Evolutionary conservation across 2,329 filamentous ascomycete species (phyloP), one percentile per base, ranked within the genome.

Genomic region (Paraphoma chrysanthemicola): DNA sequence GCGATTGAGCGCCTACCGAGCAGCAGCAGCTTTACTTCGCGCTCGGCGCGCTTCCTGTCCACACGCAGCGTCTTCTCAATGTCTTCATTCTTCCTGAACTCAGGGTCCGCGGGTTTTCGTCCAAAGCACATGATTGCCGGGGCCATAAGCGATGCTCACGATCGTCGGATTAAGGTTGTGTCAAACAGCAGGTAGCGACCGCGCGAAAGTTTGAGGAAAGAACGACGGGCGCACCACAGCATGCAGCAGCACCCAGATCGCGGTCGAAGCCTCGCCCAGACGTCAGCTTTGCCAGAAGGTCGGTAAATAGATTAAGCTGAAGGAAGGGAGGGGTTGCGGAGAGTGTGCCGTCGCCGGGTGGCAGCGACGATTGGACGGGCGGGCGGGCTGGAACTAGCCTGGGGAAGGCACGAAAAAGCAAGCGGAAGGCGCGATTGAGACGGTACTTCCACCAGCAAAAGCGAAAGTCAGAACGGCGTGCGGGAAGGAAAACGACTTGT

Each of bases 11-110:
- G 52, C 86, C 64, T 85, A 97, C 94, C 94, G 63, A 99, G 85
- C 66, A 99, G 83, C 67, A 99, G 82, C 63, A 99, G 88, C 84
- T 98, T 99, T 72, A 98, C 92, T 74, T 97, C 93, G 73, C 90
- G 90, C 54, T 90, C 82, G 83, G 95, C 84, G 66, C 85, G 85
- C 85, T 95, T 97, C 81, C 94, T 92, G 81, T 98, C 95, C 68
- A 88, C 86, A 60, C 91, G 90, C 69, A 99, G 86, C 70, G 87
- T 81, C 79, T 90, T 91, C 75, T 99, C 95, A 68, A 99, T 93
- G 76, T 95, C 92, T 67, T 75, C 86, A 77, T 82, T 83, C 69
- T 80, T 79, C 71, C 76, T 76, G 57, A 77, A 76, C 46, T 79
- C 78, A 12, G 80, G 79, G 65, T 83, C 80, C 53, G 79, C 77